Evolutionary conservation across 73 alveolate genomes (phyloP).

Genomic region (Paramecium octaurelia): DNA sequence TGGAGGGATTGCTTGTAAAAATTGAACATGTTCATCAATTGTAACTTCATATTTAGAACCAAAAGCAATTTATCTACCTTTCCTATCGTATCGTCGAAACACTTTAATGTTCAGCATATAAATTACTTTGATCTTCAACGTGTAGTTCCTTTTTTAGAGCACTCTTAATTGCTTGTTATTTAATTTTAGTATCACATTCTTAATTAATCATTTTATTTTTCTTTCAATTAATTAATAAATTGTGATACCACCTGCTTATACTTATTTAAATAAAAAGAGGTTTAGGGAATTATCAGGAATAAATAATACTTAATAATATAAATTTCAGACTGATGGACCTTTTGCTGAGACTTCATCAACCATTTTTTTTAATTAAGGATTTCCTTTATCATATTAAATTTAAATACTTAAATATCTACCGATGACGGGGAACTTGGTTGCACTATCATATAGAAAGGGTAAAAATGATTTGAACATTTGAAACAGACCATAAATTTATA

Average conservation of each 20-base stretch:
- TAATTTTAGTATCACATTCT: not conserved
- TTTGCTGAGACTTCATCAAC: not conserved
- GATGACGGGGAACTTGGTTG: slow-evolving; percentile 12
- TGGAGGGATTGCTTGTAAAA: not conserved
- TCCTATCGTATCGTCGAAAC: slow-evolving; percentile 1
- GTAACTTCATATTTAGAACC: slow-evolving; percentile 16
- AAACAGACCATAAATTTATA: slow-evolving; percentile 50
- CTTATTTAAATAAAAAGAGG: not conserved
- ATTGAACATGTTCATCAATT: not conserved
- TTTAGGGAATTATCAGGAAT: not conserved
- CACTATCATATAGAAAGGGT: slow-evolving; percentile 49
- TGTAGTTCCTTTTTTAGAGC: not conserved
- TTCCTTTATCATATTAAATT: not conserved
- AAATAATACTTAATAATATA: not conserved
- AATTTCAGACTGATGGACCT: not conserved
- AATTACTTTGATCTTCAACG: not conserved
- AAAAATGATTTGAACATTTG: slow-evolving; percentile 52
- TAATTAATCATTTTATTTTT: not conserved
- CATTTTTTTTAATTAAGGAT: slow-evolving; percentile 4
- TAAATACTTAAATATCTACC: slow-evolving; percentile 55
- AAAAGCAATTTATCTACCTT: not conserved
- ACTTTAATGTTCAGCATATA: not conserved
- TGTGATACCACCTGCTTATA: not conserved
- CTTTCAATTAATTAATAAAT: not conserved
- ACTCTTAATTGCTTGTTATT: not conserved